These are phyloP conservation scores for Triticum dicoccoides DNA, from an alignment of 176 grass and related monocot species.

Conservation along the genomic window DNA sequence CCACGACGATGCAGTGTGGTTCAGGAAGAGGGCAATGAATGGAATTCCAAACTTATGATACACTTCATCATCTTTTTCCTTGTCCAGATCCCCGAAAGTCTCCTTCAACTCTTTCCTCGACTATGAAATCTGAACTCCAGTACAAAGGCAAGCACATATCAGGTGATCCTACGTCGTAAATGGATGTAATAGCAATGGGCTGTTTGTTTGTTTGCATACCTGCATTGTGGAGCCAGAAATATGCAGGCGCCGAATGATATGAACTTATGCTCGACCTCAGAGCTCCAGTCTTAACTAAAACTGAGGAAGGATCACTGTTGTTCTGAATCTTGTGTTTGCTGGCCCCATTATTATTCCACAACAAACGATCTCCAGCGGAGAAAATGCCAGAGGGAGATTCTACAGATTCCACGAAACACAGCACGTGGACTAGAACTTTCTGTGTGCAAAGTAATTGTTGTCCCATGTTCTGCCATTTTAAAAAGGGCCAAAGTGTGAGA, in stretches of 20 bases:
- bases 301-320: neutral
- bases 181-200: neutral
- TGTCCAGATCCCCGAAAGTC: neutral
- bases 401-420: neutral
- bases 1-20: neutral
- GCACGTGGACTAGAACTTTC: neutral
- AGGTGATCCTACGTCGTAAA: neutral
- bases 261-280: neutral
- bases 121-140: neutral
- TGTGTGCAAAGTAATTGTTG: neutral
- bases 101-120: neutral
- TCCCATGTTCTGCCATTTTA: neutral
- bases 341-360: neutral
- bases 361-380: neutral
- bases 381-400: neutral
- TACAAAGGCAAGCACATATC: neutral
- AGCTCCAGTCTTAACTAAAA: neutral
- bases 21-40: conserved; percentile 20
- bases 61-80: conserved; percentile 1
- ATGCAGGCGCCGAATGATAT: neutral
- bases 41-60: neutral
- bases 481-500: neutral
- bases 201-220: neutral
- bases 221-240: neutral
- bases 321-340: neutral